Evolutionary conservation across 2,329 filamentous ascomycete genomes (phyloP).

Genomic region (Xylaria multiplex): DNA sequence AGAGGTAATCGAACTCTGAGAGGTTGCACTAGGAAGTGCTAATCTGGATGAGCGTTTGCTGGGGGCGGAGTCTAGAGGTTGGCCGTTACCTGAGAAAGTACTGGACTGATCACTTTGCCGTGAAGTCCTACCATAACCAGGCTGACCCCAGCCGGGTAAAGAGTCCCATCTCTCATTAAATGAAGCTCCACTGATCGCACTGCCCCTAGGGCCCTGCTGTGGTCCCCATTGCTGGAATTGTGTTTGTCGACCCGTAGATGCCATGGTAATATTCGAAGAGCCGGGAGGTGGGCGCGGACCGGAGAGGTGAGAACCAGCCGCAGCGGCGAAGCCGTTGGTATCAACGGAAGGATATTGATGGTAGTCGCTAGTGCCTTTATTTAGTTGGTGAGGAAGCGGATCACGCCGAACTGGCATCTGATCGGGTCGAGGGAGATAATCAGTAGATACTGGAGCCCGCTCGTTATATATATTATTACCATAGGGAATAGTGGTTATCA

Average conservation of each 20-base stretch:
- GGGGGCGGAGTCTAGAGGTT: constrained; percentile 54
- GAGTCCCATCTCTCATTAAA: constrained; percentile 72
- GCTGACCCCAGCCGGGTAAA: constrained; percentile 43
- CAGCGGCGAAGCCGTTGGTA: constrained; percentile 58
- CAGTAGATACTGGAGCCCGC: constrained; percentile 75
- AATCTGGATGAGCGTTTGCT: constrained; percentile 59
- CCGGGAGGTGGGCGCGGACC: constrained; percentile 69
- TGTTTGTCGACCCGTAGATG: constrained; percentile 74
- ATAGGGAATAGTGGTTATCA: constrained; percentile 90
- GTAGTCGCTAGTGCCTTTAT: constrained; percentile 80
- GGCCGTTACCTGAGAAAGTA: constrained; percentile 65
- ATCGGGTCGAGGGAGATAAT: constrained; percentile 76
- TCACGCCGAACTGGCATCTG: constrained; percentile 73
- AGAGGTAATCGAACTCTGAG: constrained; percentile 64
- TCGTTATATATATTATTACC: constrained; percentile 74
- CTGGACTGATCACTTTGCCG: constrained; percentile 61
- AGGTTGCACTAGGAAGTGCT: constrained; percentile 65
- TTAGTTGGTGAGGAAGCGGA: constrained; percentile 83
- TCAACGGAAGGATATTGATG: constrained; percentile 88
- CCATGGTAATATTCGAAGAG: constrained; percentile 74
- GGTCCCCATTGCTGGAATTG: constrained; percentile 83
- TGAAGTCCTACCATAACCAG: constrained; percentile 43
- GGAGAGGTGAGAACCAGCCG: constrained; percentile 65
- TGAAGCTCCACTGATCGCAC: constrained; percentile 59
- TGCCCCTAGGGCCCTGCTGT: constrained; percentile 56